Evolutionary conservation across 1,284 basidiomycete species (phyloP).

Genomic region (Ceratorhiza oryzae-sativae): DNA sequence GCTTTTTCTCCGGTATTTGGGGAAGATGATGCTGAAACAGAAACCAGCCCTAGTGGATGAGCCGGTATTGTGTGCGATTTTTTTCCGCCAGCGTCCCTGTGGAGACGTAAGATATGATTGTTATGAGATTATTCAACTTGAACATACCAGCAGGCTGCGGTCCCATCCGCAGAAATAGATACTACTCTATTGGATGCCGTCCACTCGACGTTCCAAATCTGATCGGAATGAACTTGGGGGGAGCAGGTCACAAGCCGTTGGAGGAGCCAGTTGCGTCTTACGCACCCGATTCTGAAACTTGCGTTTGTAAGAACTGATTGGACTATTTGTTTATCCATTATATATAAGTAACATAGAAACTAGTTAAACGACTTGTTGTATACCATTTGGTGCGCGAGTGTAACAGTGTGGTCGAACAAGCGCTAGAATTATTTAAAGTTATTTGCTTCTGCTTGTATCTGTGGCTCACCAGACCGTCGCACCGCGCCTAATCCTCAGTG

Average conservation of each 20-base stretch:
- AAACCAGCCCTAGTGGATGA: slow-evolving; percentile 77
- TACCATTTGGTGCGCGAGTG: not conserved
- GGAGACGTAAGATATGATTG: not conserved
- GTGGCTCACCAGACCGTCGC: no score
- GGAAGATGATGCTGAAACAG: slow-evolving; percentile 66
- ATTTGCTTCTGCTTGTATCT: no score
- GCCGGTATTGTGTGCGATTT: slow-evolving; percentile 66
- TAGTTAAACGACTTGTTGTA: not conserved
- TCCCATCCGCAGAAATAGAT: slow-evolving; percentile 77
- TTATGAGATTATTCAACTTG: no score
- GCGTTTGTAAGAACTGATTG: slow-evolving; percentile 30
- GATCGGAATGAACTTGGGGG: slow-evolving; percentile 84
- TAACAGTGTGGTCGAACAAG: not conserved
- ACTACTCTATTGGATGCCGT: slow-evolving; percentile 69
- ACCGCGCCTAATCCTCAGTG: no score
- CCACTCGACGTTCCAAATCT: slow-evolving; percentile 83
- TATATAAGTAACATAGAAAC: not conserved
- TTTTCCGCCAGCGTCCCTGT: slow-evolving; percentile 66
- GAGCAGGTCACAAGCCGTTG: not conserved
- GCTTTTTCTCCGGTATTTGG: slow-evolving; percentile 62
- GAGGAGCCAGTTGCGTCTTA: not conserved
- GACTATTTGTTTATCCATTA: slow-evolving; percentile 5
- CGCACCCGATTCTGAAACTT: slow-evolving; percentile 23
- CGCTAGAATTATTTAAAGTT: not conserved
- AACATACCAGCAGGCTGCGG: slow-evolving; percentile 65